Conservation (phyloP, 2,329 filamentous ascomycete genomes). For the Kalaharituber pfeilii region DNA sequence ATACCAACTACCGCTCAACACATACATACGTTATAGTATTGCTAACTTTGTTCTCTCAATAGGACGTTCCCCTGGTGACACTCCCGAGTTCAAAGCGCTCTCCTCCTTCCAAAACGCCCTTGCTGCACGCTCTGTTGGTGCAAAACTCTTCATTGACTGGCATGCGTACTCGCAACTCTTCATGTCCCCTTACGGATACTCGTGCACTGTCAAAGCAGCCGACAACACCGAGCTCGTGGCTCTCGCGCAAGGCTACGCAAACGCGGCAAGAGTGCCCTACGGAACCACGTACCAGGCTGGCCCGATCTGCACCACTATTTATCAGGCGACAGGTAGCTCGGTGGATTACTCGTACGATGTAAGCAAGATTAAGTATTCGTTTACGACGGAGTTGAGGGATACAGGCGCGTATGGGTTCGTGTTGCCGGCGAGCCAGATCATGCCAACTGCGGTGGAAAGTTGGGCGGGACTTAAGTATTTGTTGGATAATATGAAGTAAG, state of each 20-base stretch:
- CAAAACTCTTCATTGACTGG: conserved; percentile 42
- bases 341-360: conserved; percentile 32
- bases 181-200: conserved; percentile 42
- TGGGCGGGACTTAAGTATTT: conserved; percentile 28
- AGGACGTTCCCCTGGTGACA: conserved; percentile 29
- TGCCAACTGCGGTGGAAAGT: conserved; percentile 32
- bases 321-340: conserved; percentile 35
- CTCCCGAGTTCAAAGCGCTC: conserved; percentile 37
- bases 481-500: conserved; percentile 28
- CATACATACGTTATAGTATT: conserved; percentile 25
- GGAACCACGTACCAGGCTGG: conserved; percentile 30
- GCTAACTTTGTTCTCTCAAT: no score
- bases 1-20: conserved; percentile 5
- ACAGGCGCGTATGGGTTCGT: conserved; percentile 35
- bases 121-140: conserved; percentile 22
- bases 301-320: conserved; percentile 43
- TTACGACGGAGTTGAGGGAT: conserved; percentile 36
- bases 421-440: conserved; percentile 34
- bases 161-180: conserved; percentile 47
- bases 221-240: conserved; percentile 34
- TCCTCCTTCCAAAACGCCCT: conserved; percentile 33
- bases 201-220: conserved; percentile 33
- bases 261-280: conserved; percentile 40
- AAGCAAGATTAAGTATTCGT: conserved; percentile 30
- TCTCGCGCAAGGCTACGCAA: conserved; percentile 34